phyloP scores from a whole-genome alignment of 176 grass and related monocot species.

The Triticum timopheevii region DNA sequence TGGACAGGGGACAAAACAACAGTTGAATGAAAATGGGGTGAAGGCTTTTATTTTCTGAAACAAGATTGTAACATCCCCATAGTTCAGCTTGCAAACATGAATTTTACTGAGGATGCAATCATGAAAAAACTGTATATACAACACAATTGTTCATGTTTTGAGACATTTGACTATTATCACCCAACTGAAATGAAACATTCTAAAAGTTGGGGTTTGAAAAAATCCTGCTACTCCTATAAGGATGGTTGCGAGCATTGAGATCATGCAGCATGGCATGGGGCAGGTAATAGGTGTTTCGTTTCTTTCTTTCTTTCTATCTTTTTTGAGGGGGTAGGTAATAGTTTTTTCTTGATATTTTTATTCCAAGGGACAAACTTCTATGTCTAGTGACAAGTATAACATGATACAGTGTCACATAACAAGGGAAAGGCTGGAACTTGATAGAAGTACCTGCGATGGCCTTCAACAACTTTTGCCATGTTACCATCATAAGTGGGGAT shows the following conservation, averaged over 20 bases:
- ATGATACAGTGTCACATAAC: neutral
- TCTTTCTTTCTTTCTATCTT: neutral
- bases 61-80: neutral
- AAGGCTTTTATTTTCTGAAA: neutral
- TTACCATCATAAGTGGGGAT: conserved; percentile 94
- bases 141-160: neutral
- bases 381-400: neutral
- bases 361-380: neutral
- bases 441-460: conserved; percentile 79
- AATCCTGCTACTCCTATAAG: neutral
- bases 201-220: neutral
- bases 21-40: neutral
- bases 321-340: neutral
- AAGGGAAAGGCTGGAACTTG: neutral
- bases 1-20: conserved; percentile 13
- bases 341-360: neutral
- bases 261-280: neutral
- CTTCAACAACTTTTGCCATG: conserved; percentile 94
- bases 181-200: neutral
- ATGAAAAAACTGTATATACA: neutral
- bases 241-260: neutral
- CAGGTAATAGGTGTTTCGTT: neutral
- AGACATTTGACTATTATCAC: neutral
- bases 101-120: neutral
- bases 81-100: conserved; percentile 7